Evolutionary conservation across 2,329 filamentous ascomycete species (phyloP), one percentile per base, ranked within the genome.

Genomic region (Hypocrella siamensis): DNA sequence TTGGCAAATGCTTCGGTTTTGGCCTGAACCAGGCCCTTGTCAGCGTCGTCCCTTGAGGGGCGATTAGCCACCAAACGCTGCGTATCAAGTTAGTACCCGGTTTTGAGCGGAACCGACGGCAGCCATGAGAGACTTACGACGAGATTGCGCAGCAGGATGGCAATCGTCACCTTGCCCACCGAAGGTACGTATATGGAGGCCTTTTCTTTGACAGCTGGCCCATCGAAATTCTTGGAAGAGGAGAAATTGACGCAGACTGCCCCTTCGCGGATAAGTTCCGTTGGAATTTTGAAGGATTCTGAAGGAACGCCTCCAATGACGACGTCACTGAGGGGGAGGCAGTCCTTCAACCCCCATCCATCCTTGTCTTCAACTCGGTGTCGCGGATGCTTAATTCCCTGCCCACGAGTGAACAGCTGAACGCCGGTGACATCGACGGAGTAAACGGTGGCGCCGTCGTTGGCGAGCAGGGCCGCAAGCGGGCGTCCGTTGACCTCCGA

Each of bases 181-280:
- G 88, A 90, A 2, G 90, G 90, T 14, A 96, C 86, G 46, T 94
- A 98, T 46, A 98, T 93, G 5, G 84, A 85, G 2, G 90, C 90
- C 62, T 86, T 93, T 53, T 94, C 81, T 60, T 93, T 96, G 42
- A 96, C 75, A 30, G 81, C 80, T 0, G 79, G 75, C 1, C 67
- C 68, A 38, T 78, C 77, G 56, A 96, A 96, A 60, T 98, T 96
- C 63, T 86, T 83, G 56, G 81, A 84, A 31, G 83, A 93, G 6
- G 85, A 92, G 54, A 98, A 96, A 60, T 98, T 98, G 61, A 98
- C 86, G 65, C 90, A 98, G n/a, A 93, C 83, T 19, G 83, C 86
- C 30, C 90, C 90, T 35, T 93, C 82, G 29, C 84, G 73, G 46
- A 98, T 65, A 39, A 90, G 62, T 31, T 82, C 71, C 4, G 78